Evolutionary conservation across 31 red algal species (phyloP), one percentile per base, ranked within the genome.

Genomic region (Odonthalia washingtoniensis): DNA sequence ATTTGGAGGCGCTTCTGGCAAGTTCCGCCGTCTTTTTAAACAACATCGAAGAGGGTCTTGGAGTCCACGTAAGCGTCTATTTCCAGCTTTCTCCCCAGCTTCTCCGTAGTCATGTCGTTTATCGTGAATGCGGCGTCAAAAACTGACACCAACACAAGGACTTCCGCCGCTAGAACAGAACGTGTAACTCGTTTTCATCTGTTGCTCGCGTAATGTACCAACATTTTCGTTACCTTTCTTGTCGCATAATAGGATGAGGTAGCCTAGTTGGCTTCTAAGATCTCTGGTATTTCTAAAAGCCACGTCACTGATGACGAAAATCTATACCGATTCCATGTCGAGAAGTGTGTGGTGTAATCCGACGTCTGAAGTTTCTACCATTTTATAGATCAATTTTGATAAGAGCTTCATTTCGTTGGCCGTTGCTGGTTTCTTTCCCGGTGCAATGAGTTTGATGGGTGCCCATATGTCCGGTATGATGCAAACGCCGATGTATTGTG

Each of bases 141-240:
- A n/a, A n/a, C n/a, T n/a, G n/a, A n/a, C n/a, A n/a, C n/a, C n/a
- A n/a, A n/a, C n/a, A n/a, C 75, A 30, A 57, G 60, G 1, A 87
- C 57, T 74, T 87, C 83, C 12, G 70, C 83, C 26, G 39, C 72
- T 31, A 87, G 26, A 0, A 77, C 65, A 0, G 83, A 87, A 1
- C 72, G 2, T 21, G 64, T 42, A 33, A 76, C 52, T 27, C 83
- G 69, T 9, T 65, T 24, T 4, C 41, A 77, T 46, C 74, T 87
- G 38, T 87, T 76, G 28, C 70, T 76, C 5, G 31, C 1, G 31
- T 41, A 87, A 38, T 87, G 49, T 4, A 87, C 21, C 33, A 77
- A 32, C 0, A 60, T 64, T 2, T n/a, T 28, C 1, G 32, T 18
- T 1, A n/a, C 72, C 68, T 32, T 9, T 14, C 0, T 5, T 43